phyloP scores from a whole-genome alignment of 1,284 basidiomycete genomes.

The Marasmius tenuissimus region DNA sequence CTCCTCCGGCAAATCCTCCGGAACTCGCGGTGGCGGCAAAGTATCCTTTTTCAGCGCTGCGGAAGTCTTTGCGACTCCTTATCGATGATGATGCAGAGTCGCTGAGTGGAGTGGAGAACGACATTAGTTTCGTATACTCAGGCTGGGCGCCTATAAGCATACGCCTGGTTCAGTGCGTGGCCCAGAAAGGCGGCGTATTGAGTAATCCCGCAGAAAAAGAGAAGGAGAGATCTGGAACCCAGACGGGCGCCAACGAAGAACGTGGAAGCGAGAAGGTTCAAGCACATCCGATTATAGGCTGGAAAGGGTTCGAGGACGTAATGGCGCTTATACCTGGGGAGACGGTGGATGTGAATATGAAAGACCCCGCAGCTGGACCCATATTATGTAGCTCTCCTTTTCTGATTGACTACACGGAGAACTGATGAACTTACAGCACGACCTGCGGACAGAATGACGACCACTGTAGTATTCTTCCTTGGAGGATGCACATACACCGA shows the following conservation, averaged over 20 bases:
- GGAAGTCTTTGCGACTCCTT: conserved; percentile 87
- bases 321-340: conserved; percentile 81
- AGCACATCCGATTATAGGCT: conserved; percentile 90
- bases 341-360: conserved; percentile 80
- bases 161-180: conserved; percentile 89
- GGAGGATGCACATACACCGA: conserved; percentile 98
- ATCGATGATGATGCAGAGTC: conserved; percentile 87
- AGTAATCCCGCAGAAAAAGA: conserved; percentile 68
- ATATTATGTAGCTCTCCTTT: conserved; percentile 29
- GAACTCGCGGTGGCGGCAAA: conserved; percentile 47
- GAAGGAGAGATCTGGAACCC: conserved; percentile 48
- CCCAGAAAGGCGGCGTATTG: conserved; percentile 86
- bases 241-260: conserved; percentile 36
- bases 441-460: conserved; percentile 57
- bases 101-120: conserved; percentile 81
- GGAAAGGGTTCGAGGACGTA: conserved; percentile 96
- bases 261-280: conserved; percentile 51
- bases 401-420: conserved; percentile 9
- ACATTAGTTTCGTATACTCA: conserved; percentile 95
- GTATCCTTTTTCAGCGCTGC: conserved; percentile 69
- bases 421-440: conserved; percentile 34
- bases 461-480: conserved; percentile 96
- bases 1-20: conserved; percentile 51
- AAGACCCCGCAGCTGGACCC: conserved; percentile 31
- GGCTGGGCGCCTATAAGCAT: conserved; percentile 95